Percentiles rank a stretch among this genome's conserved stretches.
phyloP scores from a whole-genome alignment of 1,284 basidiomycete genomes.

The Rhodotorula sp. region DNA sequence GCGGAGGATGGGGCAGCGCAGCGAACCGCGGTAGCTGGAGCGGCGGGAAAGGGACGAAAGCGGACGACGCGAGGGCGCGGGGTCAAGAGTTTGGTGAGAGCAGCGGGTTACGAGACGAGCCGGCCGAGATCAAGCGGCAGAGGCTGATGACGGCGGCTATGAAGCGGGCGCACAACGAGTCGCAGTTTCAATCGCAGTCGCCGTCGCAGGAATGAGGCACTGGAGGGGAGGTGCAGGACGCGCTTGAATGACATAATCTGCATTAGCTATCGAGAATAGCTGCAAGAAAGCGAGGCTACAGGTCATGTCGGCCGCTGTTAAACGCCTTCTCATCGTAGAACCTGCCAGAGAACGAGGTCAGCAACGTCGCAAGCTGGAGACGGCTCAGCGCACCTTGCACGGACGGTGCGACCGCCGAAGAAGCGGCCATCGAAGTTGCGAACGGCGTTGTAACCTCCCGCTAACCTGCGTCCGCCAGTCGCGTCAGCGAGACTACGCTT shows the following conservation, averaged over 20 bases:
- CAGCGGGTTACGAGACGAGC: background rate
- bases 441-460: constrained; percentile 89
- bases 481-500: background rate
- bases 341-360: background rate
- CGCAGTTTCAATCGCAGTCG: background rate
- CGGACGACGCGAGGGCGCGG: background rate
- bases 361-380: background rate
- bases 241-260: background rate
- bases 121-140: constrained; percentile 4
- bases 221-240: background rate
- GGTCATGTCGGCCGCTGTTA: constrained; percentile 17
- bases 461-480: constrained; percentile 61
- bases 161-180: background rate
- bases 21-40: background rate
- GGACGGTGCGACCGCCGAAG: constrained; percentile 78
- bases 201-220: background rate
- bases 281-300: constrained; percentile 1
- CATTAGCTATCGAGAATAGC: background rate
- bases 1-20: background rate
- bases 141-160: background rate
- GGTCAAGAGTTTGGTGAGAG: background rate
- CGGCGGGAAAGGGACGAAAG: background rate
- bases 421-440: constrained; percentile 84
- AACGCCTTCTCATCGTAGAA: constrained; percentile 41
- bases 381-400: constrained; percentile 37